Conservation (phyloP, 768 basidiomycete genomes). For the Mycena capillaripes region DNA sequence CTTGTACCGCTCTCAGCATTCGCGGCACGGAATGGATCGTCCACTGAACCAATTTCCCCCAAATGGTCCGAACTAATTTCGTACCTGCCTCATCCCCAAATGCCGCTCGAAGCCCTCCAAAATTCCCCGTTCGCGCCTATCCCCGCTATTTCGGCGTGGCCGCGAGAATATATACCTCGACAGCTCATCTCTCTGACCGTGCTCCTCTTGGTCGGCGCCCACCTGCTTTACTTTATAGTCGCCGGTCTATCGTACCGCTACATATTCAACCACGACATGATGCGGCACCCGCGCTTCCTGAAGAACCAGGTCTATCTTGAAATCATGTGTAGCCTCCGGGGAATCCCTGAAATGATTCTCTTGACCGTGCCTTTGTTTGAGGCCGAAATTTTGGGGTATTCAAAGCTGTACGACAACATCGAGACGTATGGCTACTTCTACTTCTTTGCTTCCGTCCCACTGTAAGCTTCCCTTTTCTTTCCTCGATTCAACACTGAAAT, state of each 20-base stretch:
- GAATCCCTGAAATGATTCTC: constrained; percentile 86
- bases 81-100: constrained; percentile 69
- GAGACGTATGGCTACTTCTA: constrained; percentile 86
- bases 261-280: constrained; percentile 97
- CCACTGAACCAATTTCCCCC: constrained; percentile 46
- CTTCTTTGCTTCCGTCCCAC: constrained; percentile 71
- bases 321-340: constrained; percentile 78
- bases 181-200: constrained; percentile 79
- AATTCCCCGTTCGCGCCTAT: neutral
- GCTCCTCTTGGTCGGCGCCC: constrained; percentile 87
- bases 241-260: constrained; percentile 84
- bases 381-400: constrained; percentile 90
- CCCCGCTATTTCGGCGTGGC: constrained; percentile 77
- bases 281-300: constrained; percentile 93
- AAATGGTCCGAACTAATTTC: constrained; percentile 69
- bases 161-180: constrained; percentile 85
- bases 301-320: constrained; percentile 88
- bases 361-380: constrained; percentile 95
- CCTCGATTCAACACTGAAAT: constrained; percentile 45
- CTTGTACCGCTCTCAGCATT: constrained; percentile 75
- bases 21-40: constrained; percentile 55
- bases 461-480: constrained; percentile 61
- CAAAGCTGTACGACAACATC: constrained; percentile 81
- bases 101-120: constrained; percentile 54
- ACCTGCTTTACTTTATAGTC: constrained; percentile 89